Evolutionary conservation across 208 protist species (phyloP).

Genomic region (Polymyxa betae): DNA sequence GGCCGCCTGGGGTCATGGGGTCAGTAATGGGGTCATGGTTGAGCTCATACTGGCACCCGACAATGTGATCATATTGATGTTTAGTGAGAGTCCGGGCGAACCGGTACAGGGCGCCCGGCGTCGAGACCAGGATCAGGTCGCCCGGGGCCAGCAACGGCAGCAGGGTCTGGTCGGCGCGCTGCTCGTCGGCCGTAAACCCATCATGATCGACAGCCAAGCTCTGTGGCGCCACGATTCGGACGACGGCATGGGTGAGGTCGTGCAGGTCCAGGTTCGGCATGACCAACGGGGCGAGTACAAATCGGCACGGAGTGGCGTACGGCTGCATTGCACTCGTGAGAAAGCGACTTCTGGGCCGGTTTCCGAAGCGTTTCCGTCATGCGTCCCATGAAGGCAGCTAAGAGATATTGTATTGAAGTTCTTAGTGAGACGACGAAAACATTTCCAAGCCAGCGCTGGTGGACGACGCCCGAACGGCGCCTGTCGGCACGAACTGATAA

Average conservation of each 20-base stretch:
- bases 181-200: not conserved
- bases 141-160: not conserved
- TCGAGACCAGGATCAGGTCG: constrained; percentile 45
- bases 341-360: too few species aligned
- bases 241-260: not conserved
- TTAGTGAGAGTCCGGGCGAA: not conserved
- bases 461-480: too few species aligned
- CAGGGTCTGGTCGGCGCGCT: not conserved
- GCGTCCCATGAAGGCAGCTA: too few species aligned
- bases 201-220: constrained; percentile 17
- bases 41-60: not conserved
- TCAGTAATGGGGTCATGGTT: not conserved
- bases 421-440: too few species aligned
- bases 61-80: constrained; percentile 43
- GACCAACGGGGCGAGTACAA: too few species aligned
- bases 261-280: not conserved
- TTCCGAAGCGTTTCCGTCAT: too few species aligned
- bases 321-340: too few species aligned
- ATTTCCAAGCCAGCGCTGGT: too few species aligned
- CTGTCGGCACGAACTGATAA: too few species aligned
- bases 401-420: too few species aligned
- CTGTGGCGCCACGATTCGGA: not conserved
- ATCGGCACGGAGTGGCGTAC: too few species aligned
- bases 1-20: not conserved
- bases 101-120: not conserved